A percentile compares a stretch with the other conserved stretches of the same genome.
Conservation (phyloP, 768 basidiomycete genomes). For the Rubroboletus satanas region DNA sequence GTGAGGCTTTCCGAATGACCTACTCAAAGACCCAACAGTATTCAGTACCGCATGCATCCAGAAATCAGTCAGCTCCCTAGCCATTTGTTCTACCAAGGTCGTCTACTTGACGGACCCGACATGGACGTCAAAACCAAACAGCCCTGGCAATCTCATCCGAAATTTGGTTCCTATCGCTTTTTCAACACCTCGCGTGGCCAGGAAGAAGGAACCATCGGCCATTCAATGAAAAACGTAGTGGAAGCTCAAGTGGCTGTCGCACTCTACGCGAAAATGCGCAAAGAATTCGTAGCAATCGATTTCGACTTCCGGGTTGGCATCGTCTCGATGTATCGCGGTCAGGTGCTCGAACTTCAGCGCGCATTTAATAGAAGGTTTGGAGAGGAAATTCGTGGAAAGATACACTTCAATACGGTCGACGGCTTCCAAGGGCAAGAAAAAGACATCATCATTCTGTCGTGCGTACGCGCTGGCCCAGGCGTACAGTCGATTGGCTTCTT, state of each 20-base stretch:
- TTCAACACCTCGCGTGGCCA: conserved; percentile 70
- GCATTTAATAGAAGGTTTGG: conserved; percentile 74
- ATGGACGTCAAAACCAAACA: conserved; percentile 82
- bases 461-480: conserved; percentile 90
- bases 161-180: conserved; percentile 86
- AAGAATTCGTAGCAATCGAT: conserved; percentile 56
- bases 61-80: conserved; percentile 91
- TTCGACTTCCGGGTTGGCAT: conserved; percentile 61
- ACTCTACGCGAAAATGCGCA: conserved; percentile 67
- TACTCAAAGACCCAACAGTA: conserved; percentile 45
- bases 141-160: conserved; percentile 77
- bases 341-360: conserved; percentile 69
- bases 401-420: conserved; percentile 97
- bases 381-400: conserved; percentile 55
- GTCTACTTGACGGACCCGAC: conserved; percentile 79
- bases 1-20: neutral
- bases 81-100: conserved; percentile 77
- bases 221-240: conserved; percentile 69
- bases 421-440: conserved; percentile 99
- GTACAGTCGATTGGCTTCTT: conserved; percentile 84
- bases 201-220: conserved; percentile 53
- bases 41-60: conserved; percentile 99
- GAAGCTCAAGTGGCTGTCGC: conserved; percentile 77
- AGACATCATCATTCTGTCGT: conserved; percentile 95
- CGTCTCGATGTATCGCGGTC: conserved; percentile 94